Conservation (phyloP, 306 rosid genomes). For the Sesbania bispinosa region DNA sequence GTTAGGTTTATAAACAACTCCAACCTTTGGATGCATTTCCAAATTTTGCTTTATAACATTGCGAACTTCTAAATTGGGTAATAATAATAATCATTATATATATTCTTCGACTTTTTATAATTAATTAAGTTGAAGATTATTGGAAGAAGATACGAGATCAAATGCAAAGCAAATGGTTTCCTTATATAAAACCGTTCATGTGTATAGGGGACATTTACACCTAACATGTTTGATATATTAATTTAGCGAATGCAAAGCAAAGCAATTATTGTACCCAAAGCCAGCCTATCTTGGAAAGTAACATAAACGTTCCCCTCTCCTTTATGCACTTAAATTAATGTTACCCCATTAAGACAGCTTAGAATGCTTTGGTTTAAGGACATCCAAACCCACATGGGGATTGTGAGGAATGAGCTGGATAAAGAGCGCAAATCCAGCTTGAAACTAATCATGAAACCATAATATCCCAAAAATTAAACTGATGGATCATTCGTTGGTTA, state of each 20-base stretch:
- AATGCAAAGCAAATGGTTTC: slow-evolving; percentile 16
- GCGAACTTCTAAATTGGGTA: too few species aligned
- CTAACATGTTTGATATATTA: slow-evolving; percentile 35
- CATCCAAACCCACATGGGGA: slow-evolving; percentile 40
- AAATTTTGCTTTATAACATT: too few species aligned
- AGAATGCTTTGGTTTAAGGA: slow-evolving; percentile 34
- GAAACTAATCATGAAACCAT: slow-evolving; percentile 1
- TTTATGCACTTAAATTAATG: slow-evolving; percentile 24
- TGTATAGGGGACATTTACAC: slow-evolving; percentile 39
- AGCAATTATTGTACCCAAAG: slow-evolving; percentile 45
- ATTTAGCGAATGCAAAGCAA: slow-evolving; percentile 30
- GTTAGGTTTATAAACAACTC: too few species aligned
- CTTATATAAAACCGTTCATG: slow-evolving; percentile 36
- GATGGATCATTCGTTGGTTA: not conserved
- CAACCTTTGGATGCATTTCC: too few species aligned
- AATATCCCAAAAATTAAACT: not conserved
- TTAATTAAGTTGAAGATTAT: not conserved
- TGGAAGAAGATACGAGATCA: not conserved
- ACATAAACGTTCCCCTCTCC: slow-evolving; percentile 18
- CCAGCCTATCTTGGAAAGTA: slow-evolving; percentile 37
- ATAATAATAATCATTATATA: not conserved
- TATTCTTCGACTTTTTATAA: too few species aligned
- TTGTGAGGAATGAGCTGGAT: slow-evolving; percentile 48
- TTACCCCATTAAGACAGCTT: slow-evolving; percentile 37
- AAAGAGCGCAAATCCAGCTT: slow-evolving; percentile 22